Evolutionary conservation across 139 green algal genomes (phyloP).

Genomic region (Pleodorina starrii): DNA sequence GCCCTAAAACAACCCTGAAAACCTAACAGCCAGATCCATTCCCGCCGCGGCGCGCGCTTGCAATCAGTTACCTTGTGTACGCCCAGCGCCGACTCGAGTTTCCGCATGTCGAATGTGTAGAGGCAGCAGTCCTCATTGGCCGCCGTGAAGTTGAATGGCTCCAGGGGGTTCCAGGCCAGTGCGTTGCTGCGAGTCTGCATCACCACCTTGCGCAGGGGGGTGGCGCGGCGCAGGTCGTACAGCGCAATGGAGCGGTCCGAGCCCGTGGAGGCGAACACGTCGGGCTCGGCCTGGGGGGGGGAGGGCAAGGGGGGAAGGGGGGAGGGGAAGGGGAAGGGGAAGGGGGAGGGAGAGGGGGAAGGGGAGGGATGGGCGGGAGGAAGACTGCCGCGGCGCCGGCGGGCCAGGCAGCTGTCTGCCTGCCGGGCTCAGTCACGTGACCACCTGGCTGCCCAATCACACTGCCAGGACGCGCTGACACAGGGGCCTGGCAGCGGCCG

Average conservation of each 20-base stretch:
- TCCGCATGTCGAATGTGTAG: conserved; percentile 99
- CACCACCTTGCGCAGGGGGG: conserved; percentile 93
- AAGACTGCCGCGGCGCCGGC: too few species aligned
- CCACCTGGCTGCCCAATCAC: too few species aligned
- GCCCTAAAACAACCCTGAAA: not conserved
- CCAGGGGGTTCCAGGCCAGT: conserved; percentile 97
- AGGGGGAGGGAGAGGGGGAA: too few species aligned
- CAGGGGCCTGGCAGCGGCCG: too few species aligned
- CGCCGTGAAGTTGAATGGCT: conserved; percentile 98
- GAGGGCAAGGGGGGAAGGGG: not conserved
- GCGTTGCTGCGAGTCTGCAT: conserved; percentile 95
- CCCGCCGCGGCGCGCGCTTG: not conserved
- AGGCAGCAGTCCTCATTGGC: conserved; percentile 97
- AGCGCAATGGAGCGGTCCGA: conserved; percentile 94
- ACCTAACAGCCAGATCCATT: not conserved
- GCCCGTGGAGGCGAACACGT: conserved; percentile 92
- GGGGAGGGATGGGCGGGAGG: too few species aligned
- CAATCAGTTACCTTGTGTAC: conserved; percentile 86
- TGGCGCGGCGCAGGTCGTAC: conserved; percentile 93
- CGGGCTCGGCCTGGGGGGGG: conserved; percentile 79
- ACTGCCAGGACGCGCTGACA: too few species aligned
- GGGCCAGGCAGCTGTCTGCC: too few species aligned
- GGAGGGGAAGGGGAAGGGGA: not conserved
- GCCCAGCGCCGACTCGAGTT: conserved; percentile 83
- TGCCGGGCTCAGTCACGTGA: too few species aligned